A percentile compares a stretch with the other conserved stretches of the same genome.
phyloP scores from a whole-genome alignment of 768 basidiomycete genomes.

The Tephrocybe sp. region DNA sequence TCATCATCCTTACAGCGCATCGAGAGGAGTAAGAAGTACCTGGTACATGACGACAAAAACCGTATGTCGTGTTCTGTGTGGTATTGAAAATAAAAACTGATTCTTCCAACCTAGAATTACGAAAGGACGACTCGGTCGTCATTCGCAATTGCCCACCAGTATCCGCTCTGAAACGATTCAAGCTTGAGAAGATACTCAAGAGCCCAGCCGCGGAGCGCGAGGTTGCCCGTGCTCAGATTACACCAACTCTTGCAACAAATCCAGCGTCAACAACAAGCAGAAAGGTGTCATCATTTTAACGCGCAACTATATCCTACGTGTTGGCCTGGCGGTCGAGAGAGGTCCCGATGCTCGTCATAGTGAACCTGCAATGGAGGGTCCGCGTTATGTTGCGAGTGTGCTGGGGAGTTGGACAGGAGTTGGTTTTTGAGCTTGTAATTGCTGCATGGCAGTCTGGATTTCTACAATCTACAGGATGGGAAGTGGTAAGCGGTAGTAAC shows the following conservation, averaged over 20 bases:
- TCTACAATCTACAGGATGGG: conserved; percentile 69
- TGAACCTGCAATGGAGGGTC: not conserved
- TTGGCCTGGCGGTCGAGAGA: not conserved
- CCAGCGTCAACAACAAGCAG: conserved; percentile 8
- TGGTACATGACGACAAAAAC: conserved; percentile 74
- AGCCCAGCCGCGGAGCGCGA: conserved; percentile 70
- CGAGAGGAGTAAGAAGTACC: conserved; percentile 74
- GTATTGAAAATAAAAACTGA: conserved; percentile 10
- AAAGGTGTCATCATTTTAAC: too few relatives aligned
- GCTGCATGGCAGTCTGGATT: conserved; percentile 59
- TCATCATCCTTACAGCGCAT: too few relatives aligned
- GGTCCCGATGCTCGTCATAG: not conserved
- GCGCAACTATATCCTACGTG: not conserved
- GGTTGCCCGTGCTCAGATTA: conserved; percentile 28
- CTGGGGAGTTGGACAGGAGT: conserved; percentile 6
- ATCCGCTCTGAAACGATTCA: conserved; percentile 79
- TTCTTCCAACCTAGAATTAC: conserved; percentile 47
- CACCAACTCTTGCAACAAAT: conserved; percentile 12
- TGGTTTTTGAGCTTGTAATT: conserved; percentile 31
- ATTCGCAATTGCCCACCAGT: conserved; percentile 84
- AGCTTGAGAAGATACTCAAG: conserved; percentile 60
- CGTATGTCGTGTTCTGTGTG: conserved; percentile 41
- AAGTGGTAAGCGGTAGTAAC: conserved; percentile 12
- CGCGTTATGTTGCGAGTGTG: conserved; percentile 9
- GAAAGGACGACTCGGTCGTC: conserved; percentile 66